Percentiles rank a stretch among this genome's conserved stretches.
phyloP scores from a whole-genome alignment of 805 yeast species.

The Wickerhamomyces xylosicus region DNA sequence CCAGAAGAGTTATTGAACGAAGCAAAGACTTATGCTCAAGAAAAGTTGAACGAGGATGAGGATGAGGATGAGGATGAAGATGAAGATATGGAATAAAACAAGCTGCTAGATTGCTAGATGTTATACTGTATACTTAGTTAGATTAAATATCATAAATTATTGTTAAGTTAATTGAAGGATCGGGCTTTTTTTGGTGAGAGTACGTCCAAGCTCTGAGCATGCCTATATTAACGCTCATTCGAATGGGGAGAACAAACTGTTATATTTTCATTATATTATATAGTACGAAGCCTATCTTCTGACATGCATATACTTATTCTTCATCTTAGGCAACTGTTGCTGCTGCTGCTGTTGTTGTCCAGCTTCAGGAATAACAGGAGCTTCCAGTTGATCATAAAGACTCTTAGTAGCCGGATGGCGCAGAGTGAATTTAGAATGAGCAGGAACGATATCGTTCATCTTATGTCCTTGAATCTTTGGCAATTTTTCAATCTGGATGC shows the following conservation, averaged over 20 bases:
- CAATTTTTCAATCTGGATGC: conserved; percentile 44
- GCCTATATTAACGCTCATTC: no score
- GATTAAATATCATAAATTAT: no score
- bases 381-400: conserved; percentile 48
- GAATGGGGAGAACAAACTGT: no score
- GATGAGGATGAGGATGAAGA: conserved; percentile 34
- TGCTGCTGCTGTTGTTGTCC: conserved; percentile 18
- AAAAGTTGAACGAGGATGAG: conserved; percentile 70
- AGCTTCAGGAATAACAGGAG: conserved; percentile 19
- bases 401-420: conserved; percentile 76
- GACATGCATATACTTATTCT: conserved; percentile 50
- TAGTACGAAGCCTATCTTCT: conserved; percentile 39
- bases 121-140: background rate
- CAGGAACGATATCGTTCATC: conserved; percentile 84
- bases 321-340: conserved; percentile 35
- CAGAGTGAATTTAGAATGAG: conserved; percentile 68
- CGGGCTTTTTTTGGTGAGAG: no score
- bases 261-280: no score
- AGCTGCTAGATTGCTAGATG: background rate
- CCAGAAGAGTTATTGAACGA: conserved; percentile 73
- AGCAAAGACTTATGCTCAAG: conserved; percentile 77
- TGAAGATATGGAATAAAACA: conserved; percentile 26
- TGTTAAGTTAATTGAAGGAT: no score
- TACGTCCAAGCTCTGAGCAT: no score
- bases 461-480: conserved; percentile 81